Percentiles rank a stretch among this genome's conserved stretches.
phyloP scores from a whole-genome alignment of 768 basidiomycete species.

The Lactifluus pinguis region DNA sequence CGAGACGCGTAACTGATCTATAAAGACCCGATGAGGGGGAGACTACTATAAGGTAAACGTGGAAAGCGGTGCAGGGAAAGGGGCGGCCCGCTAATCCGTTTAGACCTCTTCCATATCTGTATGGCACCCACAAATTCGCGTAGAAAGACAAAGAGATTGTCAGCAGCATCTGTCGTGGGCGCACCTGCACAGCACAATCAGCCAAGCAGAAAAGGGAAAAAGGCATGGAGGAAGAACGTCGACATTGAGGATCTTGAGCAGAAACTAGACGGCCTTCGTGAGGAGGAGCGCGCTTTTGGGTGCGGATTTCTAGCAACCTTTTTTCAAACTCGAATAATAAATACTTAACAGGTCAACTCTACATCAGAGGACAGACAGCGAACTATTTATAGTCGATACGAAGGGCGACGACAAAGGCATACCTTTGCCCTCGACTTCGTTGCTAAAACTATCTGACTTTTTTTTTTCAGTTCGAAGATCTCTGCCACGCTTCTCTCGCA shows the following conservation, averaged over 20 bases:
- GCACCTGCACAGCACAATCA: slow-evolving; percentile 59
- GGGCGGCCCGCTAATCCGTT: slow-evolving; percentile 1
- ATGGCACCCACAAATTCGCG: slow-evolving; percentile 6
- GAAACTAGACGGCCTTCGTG: slow-evolving; percentile 63
- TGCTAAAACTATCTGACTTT: neutral
- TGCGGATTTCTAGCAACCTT: slow-evolving; percentile 27
- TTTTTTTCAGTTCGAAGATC: slow-evolving; percentile 44
- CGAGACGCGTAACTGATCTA: neutral
- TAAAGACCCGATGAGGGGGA: neutral
- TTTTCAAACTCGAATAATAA: neutral
- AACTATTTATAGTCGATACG: slow-evolving; percentile 75
- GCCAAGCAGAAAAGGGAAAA: slow-evolving; percentile 81
- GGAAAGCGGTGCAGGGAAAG: neutral
- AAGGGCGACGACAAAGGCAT: slow-evolving; percentile 68
- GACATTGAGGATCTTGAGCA: slow-evolving; percentile 73
- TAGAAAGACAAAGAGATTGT: slow-evolving; percentile 3
- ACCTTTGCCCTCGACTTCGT: slow-evolving; percentile 16
- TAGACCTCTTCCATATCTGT: neutral
- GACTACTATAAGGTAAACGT: no score
- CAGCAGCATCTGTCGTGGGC: slow-evolving; percentile 28
- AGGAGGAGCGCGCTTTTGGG: slow-evolving; percentile 80
- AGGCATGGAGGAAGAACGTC: slow-evolving; percentile 89
- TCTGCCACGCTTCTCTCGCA: slow-evolving; percentile 45
- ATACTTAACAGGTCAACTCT: slow-evolving; percentile 41
- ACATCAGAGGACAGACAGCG: slow-evolving; percentile 58